phyloP scores from a whole-genome alignment of 2,329 filamentous ascomycete genomes.

The Xylaria sp. region DNA sequence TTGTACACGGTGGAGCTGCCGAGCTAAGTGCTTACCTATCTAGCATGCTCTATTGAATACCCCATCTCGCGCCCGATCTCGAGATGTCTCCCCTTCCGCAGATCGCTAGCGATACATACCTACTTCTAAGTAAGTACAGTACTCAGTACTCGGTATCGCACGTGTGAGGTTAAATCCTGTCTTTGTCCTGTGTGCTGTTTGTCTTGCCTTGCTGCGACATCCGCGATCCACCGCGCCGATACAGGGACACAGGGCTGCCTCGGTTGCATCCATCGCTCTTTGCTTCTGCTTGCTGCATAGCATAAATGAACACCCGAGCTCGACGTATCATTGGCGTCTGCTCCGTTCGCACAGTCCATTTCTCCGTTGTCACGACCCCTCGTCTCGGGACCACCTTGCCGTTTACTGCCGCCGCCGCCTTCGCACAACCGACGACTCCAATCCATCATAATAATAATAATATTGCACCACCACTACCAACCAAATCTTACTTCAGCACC shows the following conservation, averaged over 20 bases:
- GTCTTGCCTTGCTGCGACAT: conserved; percentile 1
- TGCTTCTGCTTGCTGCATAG: neutral
- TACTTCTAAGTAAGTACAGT: too few relatives aligned
- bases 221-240: conserved; percentile 18
- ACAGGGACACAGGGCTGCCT: conserved; percentile 14
- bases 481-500: conserved; percentile 38
- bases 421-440: neutral
- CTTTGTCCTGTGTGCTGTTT: neutral
- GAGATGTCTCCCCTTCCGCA: neutral
- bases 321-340: conserved; percentile 30
- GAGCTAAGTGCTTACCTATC: neutral
- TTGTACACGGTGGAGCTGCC: neutral
- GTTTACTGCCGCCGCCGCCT: conserved; percentile 5
- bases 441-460: conserved; percentile 14
- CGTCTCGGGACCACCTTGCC: conserved; percentile 21
- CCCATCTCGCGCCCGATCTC: conserved; percentile 1
- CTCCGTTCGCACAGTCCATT: conserved; percentile 36
- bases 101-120: neutral
- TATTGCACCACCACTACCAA: neutral
- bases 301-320: conserved; percentile 35
- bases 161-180: neutral
- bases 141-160: neutral
- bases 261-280: neutral
- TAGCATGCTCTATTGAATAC: neutral
- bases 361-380: conserved; percentile 34